Conservation (phyloP, 345 rosid species). For the Diplotaxis tenuifolia region DNA sequence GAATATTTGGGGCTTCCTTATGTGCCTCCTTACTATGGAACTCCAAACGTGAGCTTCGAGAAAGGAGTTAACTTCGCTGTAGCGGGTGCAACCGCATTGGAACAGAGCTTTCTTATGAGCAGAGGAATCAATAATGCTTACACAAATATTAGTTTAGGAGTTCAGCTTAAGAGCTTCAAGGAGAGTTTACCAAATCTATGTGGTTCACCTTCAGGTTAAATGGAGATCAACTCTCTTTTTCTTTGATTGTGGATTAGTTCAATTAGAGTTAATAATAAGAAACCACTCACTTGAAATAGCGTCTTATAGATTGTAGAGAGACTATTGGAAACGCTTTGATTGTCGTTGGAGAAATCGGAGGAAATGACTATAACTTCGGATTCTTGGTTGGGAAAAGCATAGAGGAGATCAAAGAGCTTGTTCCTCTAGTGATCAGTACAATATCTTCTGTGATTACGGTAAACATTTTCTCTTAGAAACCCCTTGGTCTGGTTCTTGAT, state of each 20-base stretch:
- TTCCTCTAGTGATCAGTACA: conserved; percentile 36
- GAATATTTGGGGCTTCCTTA: conserved; percentile 42
- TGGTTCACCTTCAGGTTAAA: conserved; percentile 32
- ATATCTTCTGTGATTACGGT: conserved; percentile 43
- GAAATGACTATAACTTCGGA: conserved; percentile 46
- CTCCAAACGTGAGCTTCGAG: conserved; percentile 28
- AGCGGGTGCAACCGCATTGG: conserved; percentile 53
- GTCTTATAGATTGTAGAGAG: conserved; percentile 37
- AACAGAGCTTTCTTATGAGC: conserved; percentile 22
- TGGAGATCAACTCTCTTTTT: neutral
- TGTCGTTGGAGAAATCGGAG: conserved; percentile 57
- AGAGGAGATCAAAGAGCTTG: conserved; percentile 30
- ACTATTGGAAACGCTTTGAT: conserved; percentile 40
- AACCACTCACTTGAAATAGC: neutral
- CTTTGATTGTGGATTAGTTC: neutral
- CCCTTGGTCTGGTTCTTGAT: neutral
- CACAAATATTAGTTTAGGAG: conserved; percentile 40
- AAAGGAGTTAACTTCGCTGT: conserved; percentile 57
- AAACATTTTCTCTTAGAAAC: neutral
- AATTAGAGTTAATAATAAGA: no score
- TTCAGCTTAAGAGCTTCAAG: conserved; percentile 43
- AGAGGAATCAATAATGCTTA: conserved; percentile 27
- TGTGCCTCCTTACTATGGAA: conserved; percentile 43
- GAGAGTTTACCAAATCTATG: conserved; percentile 38
- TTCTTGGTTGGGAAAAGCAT: conserved; percentile 23